Evolutionary conservation across 805 yeast species (phyloP).

Genomic region (Monosporozyma aerobia): DNA sequence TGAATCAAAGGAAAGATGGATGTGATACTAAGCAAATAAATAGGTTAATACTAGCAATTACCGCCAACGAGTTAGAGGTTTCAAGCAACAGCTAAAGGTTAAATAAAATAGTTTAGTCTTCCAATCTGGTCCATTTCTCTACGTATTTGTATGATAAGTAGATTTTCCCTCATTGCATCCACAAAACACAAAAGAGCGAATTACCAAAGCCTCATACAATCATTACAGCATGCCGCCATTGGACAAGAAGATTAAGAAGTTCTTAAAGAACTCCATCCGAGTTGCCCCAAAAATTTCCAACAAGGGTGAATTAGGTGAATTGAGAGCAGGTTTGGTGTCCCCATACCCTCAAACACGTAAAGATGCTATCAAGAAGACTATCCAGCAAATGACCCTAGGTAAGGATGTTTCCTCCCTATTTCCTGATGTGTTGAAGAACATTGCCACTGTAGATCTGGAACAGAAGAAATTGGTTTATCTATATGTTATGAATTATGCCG

Average conservation of each 20-base stretch:
- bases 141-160: neutral
- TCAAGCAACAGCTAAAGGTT: neutral
- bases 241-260: slow-evolving; percentile 30
- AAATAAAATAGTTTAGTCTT: neutral
- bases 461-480: slow-evolving; percentile 93
- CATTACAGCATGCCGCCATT: slow-evolving; percentile 23
- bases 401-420: slow-evolving; percentile 91
- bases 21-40: neutral
- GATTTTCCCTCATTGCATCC: neutral
- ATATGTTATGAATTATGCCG: slow-evolving; percentile 95
- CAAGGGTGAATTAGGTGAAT: slow-evolving; percentile 78
- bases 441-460: slow-evolving; percentile 92
- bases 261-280: slow-evolving; percentile 28
- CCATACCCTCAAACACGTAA: slow-evolving; percentile 92
- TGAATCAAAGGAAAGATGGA: neutral
- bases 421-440: slow-evolving; percentile 92
- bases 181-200: neutral
- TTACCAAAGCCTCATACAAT: neutral
- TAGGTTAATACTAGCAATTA: neutral
- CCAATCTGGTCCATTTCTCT: neutral
- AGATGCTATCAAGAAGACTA: slow-evolving; percentile 93
- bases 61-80: neutral
- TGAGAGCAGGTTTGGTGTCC: slow-evolving; percentile 82
- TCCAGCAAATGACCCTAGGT: slow-evolving; percentile 96
- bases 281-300: slow-evolving; percentile 32